Percentiles rank a stretch among this genome's conserved stretches.
phyloP scores from a whole-genome alignment of 2,329 filamentous ascomycete species.

The Aspergillus candidus region DNA sequence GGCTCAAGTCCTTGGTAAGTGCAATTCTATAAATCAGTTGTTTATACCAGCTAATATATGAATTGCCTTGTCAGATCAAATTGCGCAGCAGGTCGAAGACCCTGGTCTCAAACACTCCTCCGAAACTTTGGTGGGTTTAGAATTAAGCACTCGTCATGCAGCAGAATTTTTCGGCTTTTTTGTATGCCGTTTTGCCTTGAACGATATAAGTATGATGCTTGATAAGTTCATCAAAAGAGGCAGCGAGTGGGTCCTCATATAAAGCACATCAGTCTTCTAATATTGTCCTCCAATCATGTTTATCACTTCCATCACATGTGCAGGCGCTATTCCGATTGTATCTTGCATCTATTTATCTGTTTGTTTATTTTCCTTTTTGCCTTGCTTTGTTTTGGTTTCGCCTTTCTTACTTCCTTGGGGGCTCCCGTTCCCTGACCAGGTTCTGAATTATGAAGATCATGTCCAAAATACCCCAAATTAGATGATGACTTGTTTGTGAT shows the following conservation, averaged over 20 bases:
- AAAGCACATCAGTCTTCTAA: slow-evolving; percentile 1
- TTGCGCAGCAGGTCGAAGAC: slow-evolving; percentile 92
- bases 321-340: too few relatives aligned
- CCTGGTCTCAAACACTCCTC: slow-evolving; percentile 86
- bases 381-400: too few relatives aligned
- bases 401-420: background rate
- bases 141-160: slow-evolving; percentile 86
- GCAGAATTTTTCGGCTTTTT: slow-evolving; percentile 98
- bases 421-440: slow-evolving; percentile 10
- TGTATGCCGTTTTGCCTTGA: slow-evolving; percentile 87
- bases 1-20: slow-evolving; percentile 78
- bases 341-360: too few relatives aligned
- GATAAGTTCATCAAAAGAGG: slow-evolving; percentile 97
- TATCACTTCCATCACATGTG: too few relatives aligned
- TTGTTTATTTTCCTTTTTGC: too few relatives aligned
- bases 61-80: slow-evolving; percentile 63
- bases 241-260: slow-evolving; percentile 81
- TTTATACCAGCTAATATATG: slow-evolving; percentile 9
- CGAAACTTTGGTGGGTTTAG: slow-evolving; percentile 89
- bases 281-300: too few relatives aligned
- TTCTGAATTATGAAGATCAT: slow-evolving; percentile 22
- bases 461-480: slow-evolving; percentile 6
- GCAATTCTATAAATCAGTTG: background rate
- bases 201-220: slow-evolving; percentile 74
- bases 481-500: background rate